Conservation (phyloP, 139 green algal species). For the Chlorella ohadii region DNA sequence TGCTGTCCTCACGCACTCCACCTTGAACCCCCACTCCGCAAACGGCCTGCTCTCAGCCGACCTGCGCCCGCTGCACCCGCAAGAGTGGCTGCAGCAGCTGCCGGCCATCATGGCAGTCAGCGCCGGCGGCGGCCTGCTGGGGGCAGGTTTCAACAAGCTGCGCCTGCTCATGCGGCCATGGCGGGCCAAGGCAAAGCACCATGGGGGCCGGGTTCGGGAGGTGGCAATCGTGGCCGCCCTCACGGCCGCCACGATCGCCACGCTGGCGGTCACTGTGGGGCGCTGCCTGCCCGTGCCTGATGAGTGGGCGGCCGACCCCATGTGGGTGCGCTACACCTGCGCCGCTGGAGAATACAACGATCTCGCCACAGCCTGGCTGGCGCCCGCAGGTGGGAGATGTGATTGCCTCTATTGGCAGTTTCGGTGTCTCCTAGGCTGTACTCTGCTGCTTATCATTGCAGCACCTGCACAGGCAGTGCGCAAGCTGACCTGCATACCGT, state of each 20-base stretch:
- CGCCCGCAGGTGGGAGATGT: conserved; percentile 34
- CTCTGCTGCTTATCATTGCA: too few species aligned
- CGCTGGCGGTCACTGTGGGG: neutral
- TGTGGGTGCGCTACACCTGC: conserved; percentile 24
- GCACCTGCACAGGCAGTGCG: too few species aligned
- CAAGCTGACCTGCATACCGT: too few species aligned
- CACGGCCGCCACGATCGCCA: conserved; percentile 10
- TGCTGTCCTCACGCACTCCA: neutral
- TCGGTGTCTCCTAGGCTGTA: too few species aligned
- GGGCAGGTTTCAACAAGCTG: conserved; percentile 83
- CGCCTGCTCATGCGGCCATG: neutral
- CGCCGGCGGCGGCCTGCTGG: conserved; percentile 73
- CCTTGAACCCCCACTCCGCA: neutral
- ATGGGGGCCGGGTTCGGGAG: neutral
- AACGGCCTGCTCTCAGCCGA: conserved; percentile 16
- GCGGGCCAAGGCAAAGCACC: conserved; percentile 5
- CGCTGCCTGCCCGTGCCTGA: conserved; percentile 17
- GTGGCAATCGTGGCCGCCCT: neutral
- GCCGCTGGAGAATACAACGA: conserved; percentile 83
- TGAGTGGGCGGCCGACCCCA: neutral
- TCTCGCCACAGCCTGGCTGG: conserved; percentile 83
- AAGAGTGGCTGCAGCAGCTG: conserved; percentile 57
- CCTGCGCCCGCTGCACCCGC: neutral
- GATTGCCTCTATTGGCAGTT: too few species aligned
- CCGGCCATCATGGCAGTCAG: conserved; percentile 75